Percentiles rank a stretch among this genome's conserved stretches.
Evolutionary conservation across 129 eudicot genomes (phyloP).

Genomic region (Flaveria trinervia): DNA sequence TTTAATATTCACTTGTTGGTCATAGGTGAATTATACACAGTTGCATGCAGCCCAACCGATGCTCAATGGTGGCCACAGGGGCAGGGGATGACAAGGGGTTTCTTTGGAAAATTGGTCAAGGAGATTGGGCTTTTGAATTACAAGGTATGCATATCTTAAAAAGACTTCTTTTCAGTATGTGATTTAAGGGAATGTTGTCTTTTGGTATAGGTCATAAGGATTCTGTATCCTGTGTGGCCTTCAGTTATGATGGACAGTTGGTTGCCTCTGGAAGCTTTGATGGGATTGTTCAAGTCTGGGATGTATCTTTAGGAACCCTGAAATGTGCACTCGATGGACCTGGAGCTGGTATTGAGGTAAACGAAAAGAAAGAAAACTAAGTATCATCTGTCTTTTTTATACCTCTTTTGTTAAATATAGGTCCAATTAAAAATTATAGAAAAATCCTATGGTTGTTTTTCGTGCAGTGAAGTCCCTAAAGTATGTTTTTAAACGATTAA

Average conservation of each 20-base stretch:
- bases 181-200: not conserved
- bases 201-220: constrained; percentile 74
- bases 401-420: not conserved
- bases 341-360: constrained; percentile 81
- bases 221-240: constrained; percentile 70
- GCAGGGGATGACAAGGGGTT: constrained; percentile 97
- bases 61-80: constrained; percentile 92
- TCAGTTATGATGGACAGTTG: constrained; percentile 84
- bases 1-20: not conserved
- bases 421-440: not conserved
- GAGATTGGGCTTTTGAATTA: constrained; percentile 89
- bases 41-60: constrained; percentile 89
- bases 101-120: constrained; percentile 82
- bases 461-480: not conserved
- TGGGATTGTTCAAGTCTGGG: constrained; percentile 84
- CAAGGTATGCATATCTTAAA: constrained; percentile 50
- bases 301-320: constrained; percentile 48
- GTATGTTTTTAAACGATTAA: not conserved
- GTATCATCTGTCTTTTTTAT: not conserved
- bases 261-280: constrained; percentile 92
- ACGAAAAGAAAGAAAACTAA: not conserved
- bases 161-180: not conserved
- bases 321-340: constrained; percentile 87
- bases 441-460: not conserved
- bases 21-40: constrained; percentile 83